Base-by-base conservation (phyloP, 805 yeast genomes). In the Candida ortonii region DNA sequence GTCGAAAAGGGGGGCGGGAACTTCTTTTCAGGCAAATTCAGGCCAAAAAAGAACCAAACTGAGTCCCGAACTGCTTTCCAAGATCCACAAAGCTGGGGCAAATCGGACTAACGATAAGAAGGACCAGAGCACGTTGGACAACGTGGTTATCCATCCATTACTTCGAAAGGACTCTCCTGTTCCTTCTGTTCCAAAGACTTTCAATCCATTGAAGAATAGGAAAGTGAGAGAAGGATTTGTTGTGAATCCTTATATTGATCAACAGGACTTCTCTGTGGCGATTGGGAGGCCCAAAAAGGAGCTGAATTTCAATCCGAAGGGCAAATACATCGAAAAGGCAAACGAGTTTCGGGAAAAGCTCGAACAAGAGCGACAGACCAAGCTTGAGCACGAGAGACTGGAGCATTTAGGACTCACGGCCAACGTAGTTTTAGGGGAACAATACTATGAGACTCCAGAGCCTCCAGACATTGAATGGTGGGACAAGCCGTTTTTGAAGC, bases 381-480 rank as follows among this genome's bases (percentile, higher is more conserved):
- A 59, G 28, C 65, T 64, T 19, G 63, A 54, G 30, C 52, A 46
- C 19, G 53, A 51, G 12, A 44, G 50, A 16, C 53, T 62, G 24
- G 49, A 51, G 22, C 52, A 57, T 7, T 59, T 67, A 22, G 77
- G 77, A 0, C 49, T 71, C 6, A 57, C 68, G 6, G 76, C 89
- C 0, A 78, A 82, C 43, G 54, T 62, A 12, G 47, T 52, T 1
- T 38, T 69, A 1, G 81, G 80, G 4, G 96, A 86, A 50, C 71
- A 75, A 13, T 53, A 62, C 7, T 83, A 70, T 49, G 57, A 62
- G 33, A 62, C 63, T 0, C 54, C 51, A 0, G 51, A 40, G 13
- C 88, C 89, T 1, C 95, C 95, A 0, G 41, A 38, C 2, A 59
- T 79, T 2, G 96, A 88, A 57, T 87, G 96, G 96, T 90, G 97